Evolutionary conservation across 2,329 filamentous ascomycete genomes (phyloP).

Genomic region (Phoma herbarum): DNA sequence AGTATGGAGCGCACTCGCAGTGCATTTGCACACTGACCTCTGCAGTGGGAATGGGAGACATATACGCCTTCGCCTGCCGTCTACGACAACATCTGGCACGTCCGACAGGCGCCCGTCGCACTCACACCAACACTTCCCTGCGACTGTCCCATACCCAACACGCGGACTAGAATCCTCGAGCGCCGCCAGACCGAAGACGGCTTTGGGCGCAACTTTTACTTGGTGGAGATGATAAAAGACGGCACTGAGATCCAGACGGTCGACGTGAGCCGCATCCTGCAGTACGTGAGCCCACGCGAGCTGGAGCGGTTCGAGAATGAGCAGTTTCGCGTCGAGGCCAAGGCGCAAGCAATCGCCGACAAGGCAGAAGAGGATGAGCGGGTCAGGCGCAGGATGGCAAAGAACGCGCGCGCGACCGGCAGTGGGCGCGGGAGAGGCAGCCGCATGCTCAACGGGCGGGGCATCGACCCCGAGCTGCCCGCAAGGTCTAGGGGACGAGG

Average conservation of each 20-base stretch:
- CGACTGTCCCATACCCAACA: slow-evolving; percentile 40
- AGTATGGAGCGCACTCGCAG: not conserved
- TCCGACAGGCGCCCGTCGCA: slow-evolving; percentile 38
- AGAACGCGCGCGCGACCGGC: slow-evolving; percentile 33
- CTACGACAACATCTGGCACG: slow-evolving; percentile 42
- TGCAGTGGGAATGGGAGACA: slow-evolving; percentile 42
- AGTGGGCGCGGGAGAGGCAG: slow-evolving; percentile 19
- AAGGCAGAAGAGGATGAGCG: slow-evolving; percentile 35
- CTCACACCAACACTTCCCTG: slow-evolving; percentile 36
- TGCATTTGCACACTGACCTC: slow-evolving; percentile 4
- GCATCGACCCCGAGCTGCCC: slow-evolving; percentile 16
- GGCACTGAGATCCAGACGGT: slow-evolving; percentile 31
- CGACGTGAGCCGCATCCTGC: slow-evolving; percentile 40
- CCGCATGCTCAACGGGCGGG: slow-evolving; percentile 23
- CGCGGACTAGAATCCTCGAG: slow-evolving; percentile 40
- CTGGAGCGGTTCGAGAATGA: slow-evolving; percentile 47
- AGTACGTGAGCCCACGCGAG: slow-evolving; percentile 42
- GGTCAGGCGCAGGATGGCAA: slow-evolving; percentile 28
- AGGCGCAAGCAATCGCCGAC: slow-evolving; percentile 34
- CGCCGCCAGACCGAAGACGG: slow-evolving; percentile 41
- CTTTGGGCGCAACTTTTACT: slow-evolving; percentile 37
- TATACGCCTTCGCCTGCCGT: slow-evolving; percentile 41
- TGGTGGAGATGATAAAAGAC: slow-evolving; percentile 29
- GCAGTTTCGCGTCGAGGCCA: slow-evolving; percentile 40
- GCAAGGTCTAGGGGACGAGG: slow-evolving; percentile 19